A percentile compares a stretch with the other conserved stretches of the same genome.
These are phyloP conservation scores for Metschnikowia bowlesiae DNA, from an alignment of 805 yeast species.

Conservation along the genomic window DNA sequence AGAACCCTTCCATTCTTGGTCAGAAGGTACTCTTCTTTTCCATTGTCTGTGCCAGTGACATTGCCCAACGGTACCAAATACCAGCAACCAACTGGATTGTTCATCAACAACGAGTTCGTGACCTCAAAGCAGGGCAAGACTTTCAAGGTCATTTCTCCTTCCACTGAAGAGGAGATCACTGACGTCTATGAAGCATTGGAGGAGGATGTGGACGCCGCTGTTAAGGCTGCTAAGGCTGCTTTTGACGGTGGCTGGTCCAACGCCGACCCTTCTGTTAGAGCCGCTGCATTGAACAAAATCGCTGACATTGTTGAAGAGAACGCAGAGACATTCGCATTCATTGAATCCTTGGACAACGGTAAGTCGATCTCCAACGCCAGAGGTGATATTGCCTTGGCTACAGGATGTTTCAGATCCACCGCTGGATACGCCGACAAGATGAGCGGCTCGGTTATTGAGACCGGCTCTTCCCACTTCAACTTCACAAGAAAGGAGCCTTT, in stretches of 20 bases:
- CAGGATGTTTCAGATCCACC: conserved; percentile 70
- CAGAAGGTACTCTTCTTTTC: conserved; percentile 16
- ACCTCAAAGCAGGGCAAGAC: conserved; percentile 52
- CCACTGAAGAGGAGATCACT: conserved; percentile 66
- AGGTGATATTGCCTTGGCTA: conserved; percentile 70
- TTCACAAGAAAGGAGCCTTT: conserved; percentile 85
- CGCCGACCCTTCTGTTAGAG: conserved; percentile 65
- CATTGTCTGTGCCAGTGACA: conserved; percentile 43
- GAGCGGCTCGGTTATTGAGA: conserved; percentile 69
- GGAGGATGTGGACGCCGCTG: conserved; percentile 81
- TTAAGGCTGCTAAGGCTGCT: conserved; percentile 77
- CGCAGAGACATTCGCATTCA: conserved; percentile 65
- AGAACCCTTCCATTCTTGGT: neutral
- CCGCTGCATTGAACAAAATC: conserved; percentile 57
- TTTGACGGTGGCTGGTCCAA: conserved; percentile 66
- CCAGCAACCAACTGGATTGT: conserved; percentile 82
- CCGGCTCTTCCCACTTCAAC: conserved; percentile 68
- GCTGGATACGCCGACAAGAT: conserved; percentile 93
- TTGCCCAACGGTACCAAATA: conserved; percentile 71
- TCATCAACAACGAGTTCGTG: conserved; percentile 81
- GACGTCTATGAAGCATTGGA: conserved; percentile 70
- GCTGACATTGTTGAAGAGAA: conserved; percentile 76
- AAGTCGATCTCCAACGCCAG: conserved; percentile 68
- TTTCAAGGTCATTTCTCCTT: conserved; percentile 60
- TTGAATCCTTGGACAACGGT: conserved; percentile 88